Evolutionary conservation across 257 asterid genomes (phyloP), one percentile per base, ranked within the genome.

Genomic region (Knoxia roxburghii): DNA sequence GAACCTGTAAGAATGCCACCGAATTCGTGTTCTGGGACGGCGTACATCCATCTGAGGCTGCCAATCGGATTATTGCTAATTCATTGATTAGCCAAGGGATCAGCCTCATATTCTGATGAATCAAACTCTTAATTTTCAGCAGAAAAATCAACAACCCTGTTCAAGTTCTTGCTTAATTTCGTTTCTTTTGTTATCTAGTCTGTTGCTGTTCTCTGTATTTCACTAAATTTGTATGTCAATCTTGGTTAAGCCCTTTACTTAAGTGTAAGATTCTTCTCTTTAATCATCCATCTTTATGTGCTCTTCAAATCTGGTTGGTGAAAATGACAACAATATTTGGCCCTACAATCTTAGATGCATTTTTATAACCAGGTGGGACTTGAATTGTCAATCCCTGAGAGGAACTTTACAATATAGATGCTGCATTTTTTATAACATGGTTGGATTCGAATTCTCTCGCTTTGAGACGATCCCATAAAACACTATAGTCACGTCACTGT

Each of bases 21-120:
- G 77, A 89, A 65, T 88, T 74, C 64, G 99, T 94, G 79, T 94
- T 94, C 50, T 94, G 96, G 98, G 99, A 94, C 72, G 82, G 95
- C 57, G 99, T 94, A 39, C 99, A 94, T 83, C 99, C 95, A 0
- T 84, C 99, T 64, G 75, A 94, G 76, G 96, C 95, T 3, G 89
- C 96, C 14, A 88, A 90, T 67, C 87, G 84, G 76, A 67, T 88
- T 24, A 83, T 93, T 55, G 94, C 99, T 0, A 87, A 88, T 67
- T 54, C 81, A 7, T 71, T 90, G 72, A 72, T 93, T 72, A 18
- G 79, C 59, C 88, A 81, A 74, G 99, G 99, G 53, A 90, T 93
- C 43, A 53, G 70, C 43, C 89, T 93, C 50, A 73, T 93, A 68
- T 76, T 76, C 58, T 81, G 73, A 60, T 60, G 40, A 32, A 74